These are phyloP conservation scores for Anethum foeniculum DNA, from an alignment of 140 eudicot species.

Conservation along the genomic window DNA sequence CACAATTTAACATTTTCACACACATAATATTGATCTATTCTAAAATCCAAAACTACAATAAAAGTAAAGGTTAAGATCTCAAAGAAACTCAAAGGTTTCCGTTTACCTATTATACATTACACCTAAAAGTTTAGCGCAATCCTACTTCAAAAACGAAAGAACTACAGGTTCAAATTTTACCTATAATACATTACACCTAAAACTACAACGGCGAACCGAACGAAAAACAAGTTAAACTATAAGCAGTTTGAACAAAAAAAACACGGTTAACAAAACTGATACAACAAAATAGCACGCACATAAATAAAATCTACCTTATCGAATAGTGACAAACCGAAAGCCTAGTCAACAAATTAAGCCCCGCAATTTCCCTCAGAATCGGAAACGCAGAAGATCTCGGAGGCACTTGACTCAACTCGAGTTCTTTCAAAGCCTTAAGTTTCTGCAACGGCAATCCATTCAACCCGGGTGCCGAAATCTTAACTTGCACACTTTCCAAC, in stretches of 20 bases:
- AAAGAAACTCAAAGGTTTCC: too few relatives aligned
- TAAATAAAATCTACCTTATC: conserved; percentile 38
- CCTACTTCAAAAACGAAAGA: too few relatives aligned
- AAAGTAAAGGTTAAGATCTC: neutral
- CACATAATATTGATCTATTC: neutral
- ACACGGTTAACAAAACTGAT: neutral
- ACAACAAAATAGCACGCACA: neutral
- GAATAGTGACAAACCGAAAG: conserved; percentile 84
- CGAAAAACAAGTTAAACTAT: too few relatives aligned
- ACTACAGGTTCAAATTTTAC: too few relatives aligned
- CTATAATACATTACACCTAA: neutral
- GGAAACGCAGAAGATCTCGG: conserved; percentile 65
- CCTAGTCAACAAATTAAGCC: conserved; percentile 62
- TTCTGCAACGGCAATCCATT: conserved; percentile 48
- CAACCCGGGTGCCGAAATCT: conserved; percentile 51
- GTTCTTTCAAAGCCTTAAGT: conserved; percentile 67
- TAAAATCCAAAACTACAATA: neutral
- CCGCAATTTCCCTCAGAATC: conserved; percentile 55
- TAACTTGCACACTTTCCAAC: conserved; percentile 66
- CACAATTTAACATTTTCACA: neutral
- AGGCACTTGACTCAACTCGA: conserved; percentile 76
- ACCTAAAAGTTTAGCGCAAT: neutral
- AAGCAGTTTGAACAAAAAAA: neutral
- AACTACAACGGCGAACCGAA: neutral
- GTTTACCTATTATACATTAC: neutral